A percentile compares a stretch with the other conserved stretches of the same genome.
phyloP scores from a whole-genome alignment of 2,329 filamentous ascomycete species.

The Metarhizium sp. region DNA sequence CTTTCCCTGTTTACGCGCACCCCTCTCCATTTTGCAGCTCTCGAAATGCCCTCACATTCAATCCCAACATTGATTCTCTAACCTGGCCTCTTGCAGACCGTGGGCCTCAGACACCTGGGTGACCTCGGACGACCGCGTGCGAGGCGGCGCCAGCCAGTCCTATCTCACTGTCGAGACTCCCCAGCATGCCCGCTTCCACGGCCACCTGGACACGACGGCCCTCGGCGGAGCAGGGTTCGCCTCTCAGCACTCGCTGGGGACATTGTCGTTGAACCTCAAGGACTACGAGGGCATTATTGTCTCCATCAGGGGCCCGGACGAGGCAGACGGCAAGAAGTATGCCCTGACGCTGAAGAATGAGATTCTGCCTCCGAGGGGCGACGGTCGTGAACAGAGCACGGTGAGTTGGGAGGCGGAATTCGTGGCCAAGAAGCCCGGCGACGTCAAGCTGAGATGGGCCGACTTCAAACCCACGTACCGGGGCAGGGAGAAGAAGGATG shows the following conservation, averaged over 20 bases:
- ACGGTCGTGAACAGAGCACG: conserved; percentile 62
- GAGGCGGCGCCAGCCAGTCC: conserved; percentile 58
- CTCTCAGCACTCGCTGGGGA: conserved; percentile 59
- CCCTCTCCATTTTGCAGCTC: not conserved
- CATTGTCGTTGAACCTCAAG: conserved; percentile 53
- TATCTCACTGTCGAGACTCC: conserved; percentile 28
- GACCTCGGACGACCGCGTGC: conserved; percentile 65
- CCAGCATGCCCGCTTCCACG: conserved; percentile 50
- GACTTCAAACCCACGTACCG: conserved; percentile 65
- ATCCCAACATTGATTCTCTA: not conserved
- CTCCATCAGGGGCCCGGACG: conserved; percentile 24
- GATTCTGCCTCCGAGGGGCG: conserved; percentile 44
- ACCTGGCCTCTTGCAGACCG: conserved; percentile 28
- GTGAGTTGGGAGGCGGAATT: conserved; percentile 71
- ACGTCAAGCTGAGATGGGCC: conserved; percentile 52
- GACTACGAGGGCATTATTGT: conserved; percentile 52
- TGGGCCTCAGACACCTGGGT: conserved; percentile 57
- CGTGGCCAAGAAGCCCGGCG: conserved; percentile 17
- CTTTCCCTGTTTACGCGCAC: not conserved
- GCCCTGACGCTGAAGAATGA: conserved; percentile 68
- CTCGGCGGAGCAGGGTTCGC: conserved; percentile 78
- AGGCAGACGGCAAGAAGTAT: conserved; percentile 57
- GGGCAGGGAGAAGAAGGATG: conserved; percentile 54
- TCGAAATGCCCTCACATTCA: not conserved
- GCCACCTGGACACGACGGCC: conserved; percentile 61